Conservation (phyloP, 2,329 filamentous ascomycete species). For the Nemania sp. region DNA sequence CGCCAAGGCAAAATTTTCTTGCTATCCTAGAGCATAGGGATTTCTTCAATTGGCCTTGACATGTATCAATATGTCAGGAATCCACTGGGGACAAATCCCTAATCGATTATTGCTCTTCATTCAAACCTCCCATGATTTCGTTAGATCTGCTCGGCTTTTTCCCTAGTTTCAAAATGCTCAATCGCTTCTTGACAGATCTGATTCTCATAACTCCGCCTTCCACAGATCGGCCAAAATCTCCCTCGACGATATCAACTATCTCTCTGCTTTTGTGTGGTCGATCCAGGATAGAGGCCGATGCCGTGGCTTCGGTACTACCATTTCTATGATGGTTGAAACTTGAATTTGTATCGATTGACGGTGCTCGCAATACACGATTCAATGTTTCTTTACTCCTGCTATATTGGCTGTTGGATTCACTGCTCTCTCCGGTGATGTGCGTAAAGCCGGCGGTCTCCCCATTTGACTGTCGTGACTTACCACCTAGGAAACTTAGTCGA, state of each 20-base stretch:
- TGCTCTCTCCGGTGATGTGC: constrained; percentile 47
- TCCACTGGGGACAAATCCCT: not conserved
- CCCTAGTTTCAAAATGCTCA: constrained; percentile 81
- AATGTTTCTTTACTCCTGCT: constrained; percentile 55
- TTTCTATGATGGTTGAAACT: constrained; percentile 41
- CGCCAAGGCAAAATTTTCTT: constrained; percentile 31
- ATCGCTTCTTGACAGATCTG: constrained; percentile 78
- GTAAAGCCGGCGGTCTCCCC: constrained; percentile 45
- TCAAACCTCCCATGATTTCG: constrained; percentile 65
- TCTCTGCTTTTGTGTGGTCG: constrained; percentile 49
- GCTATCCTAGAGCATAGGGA: constrained; percentile 27
- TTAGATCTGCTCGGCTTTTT: constrained; percentile 73
- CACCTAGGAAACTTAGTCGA: constrained; percentile 68
- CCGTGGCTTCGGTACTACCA: constrained; percentile 39
- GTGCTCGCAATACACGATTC: constrained; percentile 60
- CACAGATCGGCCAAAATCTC: constrained; percentile 46
- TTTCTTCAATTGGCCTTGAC: constrained; percentile 10
- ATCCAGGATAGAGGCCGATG: constrained; percentile 43
- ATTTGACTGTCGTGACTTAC: constrained; percentile 52
- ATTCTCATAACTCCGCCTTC: constrained; percentile 60
- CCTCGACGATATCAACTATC: constrained; percentile 47
- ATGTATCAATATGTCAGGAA: constrained; percentile 14
- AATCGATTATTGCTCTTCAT: constrained; percentile 63
- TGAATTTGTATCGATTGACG: constrained; percentile 50
- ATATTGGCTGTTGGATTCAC: constrained; percentile 49